These are phyloP conservation scores for Wickerhamomyces silvicola DNA, from an alignment of 805 yeast genomes.

Conservation along the genomic window DNA sequence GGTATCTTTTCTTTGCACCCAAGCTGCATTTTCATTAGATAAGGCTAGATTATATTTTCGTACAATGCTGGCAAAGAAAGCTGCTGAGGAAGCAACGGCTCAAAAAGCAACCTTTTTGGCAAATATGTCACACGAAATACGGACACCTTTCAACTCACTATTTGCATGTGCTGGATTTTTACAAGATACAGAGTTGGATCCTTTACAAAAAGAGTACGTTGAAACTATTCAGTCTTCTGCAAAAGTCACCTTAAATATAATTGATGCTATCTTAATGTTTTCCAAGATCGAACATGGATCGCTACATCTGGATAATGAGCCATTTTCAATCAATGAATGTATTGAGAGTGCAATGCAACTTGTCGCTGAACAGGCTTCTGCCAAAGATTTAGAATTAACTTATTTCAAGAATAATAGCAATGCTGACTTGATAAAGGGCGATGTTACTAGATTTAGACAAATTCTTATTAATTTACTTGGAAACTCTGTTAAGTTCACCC, in stretches of 20 bases:
- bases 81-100: conserved; percentile 82
- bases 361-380: conserved; percentile 80
- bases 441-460: conserved; percentile 76
- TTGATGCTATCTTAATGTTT: conserved; percentile 83
- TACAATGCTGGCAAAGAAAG: conserved; percentile 68
- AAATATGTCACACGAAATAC: conserved; percentile 78
- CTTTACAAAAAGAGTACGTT: conserved; percentile 82
- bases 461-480: conserved; percentile 80
- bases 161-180: conserved; percentile 89
- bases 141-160: conserved; percentile 88
- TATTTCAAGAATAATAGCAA: conserved; percentile 75
- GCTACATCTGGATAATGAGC: conserved; percentile 79
- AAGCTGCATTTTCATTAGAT: conserved; percentile 45
- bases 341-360: conserved; percentile 85
- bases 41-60: conserved; percentile 41
- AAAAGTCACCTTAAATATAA: conserved; percentile 75
- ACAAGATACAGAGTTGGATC: conserved; percentile 77
- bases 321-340: conserved; percentile 75
- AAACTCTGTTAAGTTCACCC: conserved; percentile 81
- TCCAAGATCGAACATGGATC: conserved; percentile 88
- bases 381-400: conserved; percentile 68
- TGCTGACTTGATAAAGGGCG: conserved; percentile 78
- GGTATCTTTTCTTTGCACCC: conserved; percentile 38
- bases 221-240: conserved; percentile 83
- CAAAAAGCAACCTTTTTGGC: conserved; percentile 85